A percentile compares a stretch with the other conserved stretches of the same genome.
Evolutionary conservation across 148 eudicot genomes (phyloP).

Genomic region (Agrostemma githago): DNA sequence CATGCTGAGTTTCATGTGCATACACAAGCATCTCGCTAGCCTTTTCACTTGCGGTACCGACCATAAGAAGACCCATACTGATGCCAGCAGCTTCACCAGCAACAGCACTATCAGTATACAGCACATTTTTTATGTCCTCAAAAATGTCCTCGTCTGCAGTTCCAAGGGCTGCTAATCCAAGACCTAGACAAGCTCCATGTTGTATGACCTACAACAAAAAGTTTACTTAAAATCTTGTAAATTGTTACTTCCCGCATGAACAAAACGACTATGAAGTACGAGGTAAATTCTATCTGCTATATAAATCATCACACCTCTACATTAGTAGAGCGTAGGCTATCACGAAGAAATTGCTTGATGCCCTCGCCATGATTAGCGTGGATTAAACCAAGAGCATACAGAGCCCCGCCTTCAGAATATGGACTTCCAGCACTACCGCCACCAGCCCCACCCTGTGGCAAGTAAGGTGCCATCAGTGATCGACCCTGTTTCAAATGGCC

Average conservation of each 20-base stretch:
- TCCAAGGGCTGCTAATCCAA: conserved; percentile 94
- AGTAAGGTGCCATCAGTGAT: conserved; percentile 95
- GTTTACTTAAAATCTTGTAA: not conserved
- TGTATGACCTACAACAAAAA: conserved; percentile 77
- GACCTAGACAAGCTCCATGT: conserved; percentile 96
- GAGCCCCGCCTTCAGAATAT: conserved; percentile 95
- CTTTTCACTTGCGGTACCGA: conserved; percentile 96
- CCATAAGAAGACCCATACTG: conserved; percentile 93
- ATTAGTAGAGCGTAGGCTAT: conserved; percentile 78
- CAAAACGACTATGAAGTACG: not conserved
- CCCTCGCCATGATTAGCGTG: conserved; percentile 99
- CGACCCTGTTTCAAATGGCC: conserved; percentile 98
- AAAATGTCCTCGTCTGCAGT: conserved; percentile 92
- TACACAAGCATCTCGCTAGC: conserved; percentile 97
- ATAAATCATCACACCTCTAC: conserved; percentile 64
- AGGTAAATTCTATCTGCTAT: not conserved
- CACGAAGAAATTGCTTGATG: conserved; percentile 88
- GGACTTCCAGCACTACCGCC: conserved; percentile 81
- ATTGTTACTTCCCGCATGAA: not conserved
- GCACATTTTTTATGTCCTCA: conserved; percentile 87
- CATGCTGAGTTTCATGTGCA: conserved; percentile 98
- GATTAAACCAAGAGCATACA: conserved; percentile 93
- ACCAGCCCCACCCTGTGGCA: conserved; percentile 93
- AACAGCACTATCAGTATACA: conserved; percentile 92
- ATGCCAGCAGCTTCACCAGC: conserved; percentile 99